Conservation (phyloP, 345 rosid species). For the Luvunga scandens region DNA sequence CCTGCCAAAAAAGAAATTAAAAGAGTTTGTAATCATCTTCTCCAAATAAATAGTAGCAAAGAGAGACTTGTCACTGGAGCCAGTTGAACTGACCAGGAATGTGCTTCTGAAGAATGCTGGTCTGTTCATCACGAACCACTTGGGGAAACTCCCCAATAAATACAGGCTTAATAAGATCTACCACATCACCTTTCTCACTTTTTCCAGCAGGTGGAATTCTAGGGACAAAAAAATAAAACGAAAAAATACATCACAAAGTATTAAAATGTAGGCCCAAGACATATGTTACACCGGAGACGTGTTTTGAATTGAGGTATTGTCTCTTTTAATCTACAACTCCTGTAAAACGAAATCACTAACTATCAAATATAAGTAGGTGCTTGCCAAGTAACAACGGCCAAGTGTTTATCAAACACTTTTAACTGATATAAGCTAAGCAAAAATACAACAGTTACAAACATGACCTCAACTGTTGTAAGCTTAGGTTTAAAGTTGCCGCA, state of each 20-base stretch:
- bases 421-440: no score
- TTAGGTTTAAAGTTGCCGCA: background rate
- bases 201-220: conserved; percentile 54
- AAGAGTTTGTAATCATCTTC: conserved; percentile 15
- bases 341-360: background rate
- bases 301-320: background rate
- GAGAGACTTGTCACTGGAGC: background rate
- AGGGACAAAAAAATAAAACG: background rate
- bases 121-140: conserved; percentile 67
- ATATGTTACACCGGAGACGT: background rate
- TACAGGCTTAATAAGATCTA: conserved; percentile 73
- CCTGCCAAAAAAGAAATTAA: conserved; percentile 39
- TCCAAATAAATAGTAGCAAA: background rate
- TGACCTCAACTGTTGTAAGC: background rate
- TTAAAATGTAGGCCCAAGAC: background rate
- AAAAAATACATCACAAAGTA: conserved; percentile 8
- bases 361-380: background rate
- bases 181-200: conserved; percentile 43
- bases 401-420: no score
- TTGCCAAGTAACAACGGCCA: background rate
- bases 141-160: conserved; percentile 89
- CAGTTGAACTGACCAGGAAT: conserved; percentile 52
- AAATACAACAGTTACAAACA: no score
- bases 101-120: conserved; percentile 38
- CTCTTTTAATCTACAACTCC: background rate